These are phyloP conservation scores for Entomortierella chlamydospora DNA, from an alignment of 192 early-diverging fungal species.

Conservation along the genomic window DNA sequence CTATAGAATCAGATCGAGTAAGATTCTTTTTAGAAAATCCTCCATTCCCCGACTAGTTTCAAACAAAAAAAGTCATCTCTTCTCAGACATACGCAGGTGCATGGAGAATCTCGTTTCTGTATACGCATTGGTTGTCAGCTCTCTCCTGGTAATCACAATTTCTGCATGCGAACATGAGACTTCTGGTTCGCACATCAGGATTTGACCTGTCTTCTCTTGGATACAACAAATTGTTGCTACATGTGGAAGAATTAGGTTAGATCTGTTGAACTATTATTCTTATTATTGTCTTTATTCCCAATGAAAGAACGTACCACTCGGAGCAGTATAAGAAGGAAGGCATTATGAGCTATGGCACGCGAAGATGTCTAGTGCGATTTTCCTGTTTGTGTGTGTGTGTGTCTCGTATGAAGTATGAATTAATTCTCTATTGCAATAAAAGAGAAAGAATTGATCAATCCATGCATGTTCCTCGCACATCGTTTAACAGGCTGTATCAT, in stretches of 20 bases:
- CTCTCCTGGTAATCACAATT: constrained; percentile 81
- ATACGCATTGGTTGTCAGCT: constrained; percentile 77
- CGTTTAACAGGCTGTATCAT: neutral
- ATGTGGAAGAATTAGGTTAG: constrained; percentile 1
- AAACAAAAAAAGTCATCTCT: neutral
- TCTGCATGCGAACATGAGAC: constrained; percentile 78
- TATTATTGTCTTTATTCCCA: neutral
- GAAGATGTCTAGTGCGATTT: neutral
- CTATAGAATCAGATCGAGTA: constrained; percentile 28
- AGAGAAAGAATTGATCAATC: constrained; percentile 19
- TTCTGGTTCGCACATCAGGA: constrained; percentile 40
- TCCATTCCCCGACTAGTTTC: too few species aligned
- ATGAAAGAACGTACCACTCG: constrained; percentile 57
- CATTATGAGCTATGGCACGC: constrained; percentile 32
- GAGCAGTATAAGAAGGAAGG: constrained; percentile 64
- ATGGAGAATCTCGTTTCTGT: constrained; percentile 78
- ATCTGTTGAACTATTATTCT: neutral
- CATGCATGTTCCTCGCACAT: neutral
- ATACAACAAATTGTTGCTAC: constrained; percentile 85
- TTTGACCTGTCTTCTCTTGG: constrained; percentile 74
- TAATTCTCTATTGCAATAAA: constrained; percentile 2
- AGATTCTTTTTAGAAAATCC: neutral
- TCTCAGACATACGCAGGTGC: constrained; percentile 57
- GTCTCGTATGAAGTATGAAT: neutral
- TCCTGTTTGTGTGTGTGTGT: too few species aligned